A percentile compares a stretch with the other conserved stretches of the same genome.
Conservation (phyloP, 495 filamentous ascomycete species). For the Penicillium maclennaniae region DNA sequence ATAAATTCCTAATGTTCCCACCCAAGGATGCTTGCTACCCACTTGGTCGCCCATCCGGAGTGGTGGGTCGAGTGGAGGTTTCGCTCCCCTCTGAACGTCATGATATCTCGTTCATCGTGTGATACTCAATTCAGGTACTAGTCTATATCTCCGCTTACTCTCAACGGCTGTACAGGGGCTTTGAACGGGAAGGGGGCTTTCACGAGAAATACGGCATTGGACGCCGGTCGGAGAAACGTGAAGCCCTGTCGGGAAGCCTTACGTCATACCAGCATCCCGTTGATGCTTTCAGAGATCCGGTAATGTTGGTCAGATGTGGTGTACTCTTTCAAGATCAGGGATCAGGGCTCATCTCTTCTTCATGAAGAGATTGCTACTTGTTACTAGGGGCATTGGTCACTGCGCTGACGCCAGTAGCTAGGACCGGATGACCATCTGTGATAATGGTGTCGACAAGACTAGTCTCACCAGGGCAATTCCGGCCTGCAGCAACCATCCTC, state of each 20-base stretch:
- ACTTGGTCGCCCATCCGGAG: slow-evolving; percentile 34
- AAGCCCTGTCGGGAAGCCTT: slow-evolving; percentile 15
- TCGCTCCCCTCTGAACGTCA: slow-evolving; percentile 29
- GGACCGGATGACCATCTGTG: not conserved
- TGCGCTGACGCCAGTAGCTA: not conserved
- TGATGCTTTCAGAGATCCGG: slow-evolving; percentile 8
- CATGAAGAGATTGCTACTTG: too few species aligned
- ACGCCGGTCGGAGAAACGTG: slow-evolving; percentile 7
- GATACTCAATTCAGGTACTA: not conserved
- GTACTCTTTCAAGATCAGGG: too few species aligned
- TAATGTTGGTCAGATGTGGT: too few species aligned
- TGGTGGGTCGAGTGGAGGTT: slow-evolving; percentile 43
- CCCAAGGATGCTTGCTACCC: slow-evolving; percentile 32
- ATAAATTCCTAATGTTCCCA: slow-evolving; percentile 34
- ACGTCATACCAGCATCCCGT: slow-evolving; percentile 31
- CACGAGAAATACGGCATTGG: too few species aligned
- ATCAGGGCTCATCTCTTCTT: not conserved
- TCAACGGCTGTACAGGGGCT: too few species aligned
- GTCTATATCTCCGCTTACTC: not conserved
- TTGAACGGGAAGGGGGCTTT: too few species aligned
- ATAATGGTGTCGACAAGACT: not conserved
- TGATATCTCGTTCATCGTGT: slow-evolving; percentile 1
- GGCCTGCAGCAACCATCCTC: not conserved
- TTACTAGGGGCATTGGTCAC: too few species aligned
- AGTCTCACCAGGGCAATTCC: not conserved